Conservation (phyloP, 192 early-diverging fungal species). For the Umbelopsis sp. region DNA sequence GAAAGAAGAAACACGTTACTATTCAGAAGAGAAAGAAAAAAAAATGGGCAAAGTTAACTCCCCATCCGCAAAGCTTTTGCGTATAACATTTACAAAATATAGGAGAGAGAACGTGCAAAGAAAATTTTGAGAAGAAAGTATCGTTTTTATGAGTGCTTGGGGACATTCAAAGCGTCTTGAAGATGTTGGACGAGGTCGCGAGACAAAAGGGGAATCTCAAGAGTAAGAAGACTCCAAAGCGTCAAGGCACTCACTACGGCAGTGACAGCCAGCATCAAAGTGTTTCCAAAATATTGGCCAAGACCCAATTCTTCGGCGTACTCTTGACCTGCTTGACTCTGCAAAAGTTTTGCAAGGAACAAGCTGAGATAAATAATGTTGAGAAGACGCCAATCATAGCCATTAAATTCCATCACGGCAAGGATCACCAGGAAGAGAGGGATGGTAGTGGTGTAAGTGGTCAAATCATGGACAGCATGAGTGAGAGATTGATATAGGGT, state of each 20-base stretch:
- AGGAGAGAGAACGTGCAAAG: not conserved
- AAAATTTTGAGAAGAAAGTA: not conserved
- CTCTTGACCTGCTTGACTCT: conserved; percentile 22
- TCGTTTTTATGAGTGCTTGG: not conserved
- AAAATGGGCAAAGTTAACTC: not conserved
- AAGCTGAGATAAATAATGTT: conserved; percentile 35
- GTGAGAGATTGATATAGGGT: conserved; percentile 17
- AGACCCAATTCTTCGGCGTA: conserved; percentile 13
- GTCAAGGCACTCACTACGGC: conserved; percentile 5
- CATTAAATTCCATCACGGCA: conserved; percentile 33
- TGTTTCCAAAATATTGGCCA: not conserved
- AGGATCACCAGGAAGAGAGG: conserved; percentile 35
- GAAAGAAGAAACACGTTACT: too few relatives aligned
- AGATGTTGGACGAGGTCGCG: not conserved
- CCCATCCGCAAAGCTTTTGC: too few relatives aligned
- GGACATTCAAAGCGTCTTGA: not conserved
- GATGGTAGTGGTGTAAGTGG: conserved; percentile 25
- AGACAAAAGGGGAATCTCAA: not conserved
- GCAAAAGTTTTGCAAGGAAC: conserved; percentile 29
- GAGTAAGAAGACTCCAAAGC: not conserved
- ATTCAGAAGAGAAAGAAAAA: not conserved
- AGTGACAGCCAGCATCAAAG: conserved; percentile 10
- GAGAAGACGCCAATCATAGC: conserved; percentile 36
- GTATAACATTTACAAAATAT: conserved; percentile 5
- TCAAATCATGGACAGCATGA: conserved; percentile 26